phyloP scores from a whole-genome alignment of 805 yeast species.

The Nakazawaea peltata region DNA sequence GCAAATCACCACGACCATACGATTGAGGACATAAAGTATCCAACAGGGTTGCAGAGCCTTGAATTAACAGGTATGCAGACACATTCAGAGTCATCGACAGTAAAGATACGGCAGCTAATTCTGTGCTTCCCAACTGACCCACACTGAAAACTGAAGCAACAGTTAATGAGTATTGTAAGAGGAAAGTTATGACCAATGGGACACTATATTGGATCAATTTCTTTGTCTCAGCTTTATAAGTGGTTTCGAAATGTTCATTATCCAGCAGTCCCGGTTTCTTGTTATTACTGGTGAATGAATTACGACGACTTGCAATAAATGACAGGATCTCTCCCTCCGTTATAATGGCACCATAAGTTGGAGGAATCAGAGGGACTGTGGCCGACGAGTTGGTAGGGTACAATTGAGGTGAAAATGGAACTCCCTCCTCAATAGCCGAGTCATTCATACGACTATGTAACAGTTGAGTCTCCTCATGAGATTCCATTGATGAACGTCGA shows the following conservation, averaged over 20 bases:
- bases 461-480: background rate
- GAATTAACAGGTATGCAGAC: conserved; percentile 65
- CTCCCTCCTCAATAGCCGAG: background rate
- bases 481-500: conserved; percentile 1
- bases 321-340: conserved; percentile 27
- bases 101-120: conserved; percentile 68
- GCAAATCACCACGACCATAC: conserved; percentile 58
- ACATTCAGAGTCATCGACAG: conserved; percentile 77
- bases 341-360: conserved; percentile 15
- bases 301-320: conserved; percentile 30
- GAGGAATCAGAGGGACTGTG: conserved; percentile 8
- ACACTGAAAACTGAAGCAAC: conserved; percentile 74
- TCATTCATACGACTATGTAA: background rate
- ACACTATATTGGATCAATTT: conserved; percentile 33
- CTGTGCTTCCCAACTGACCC: conserved; percentile 63
- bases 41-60: conserved; percentile 71
- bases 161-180: conserved; percentile 64
- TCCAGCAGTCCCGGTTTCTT: background rate
- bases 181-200: conserved; percentile 60
- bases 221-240: conserved; percentile 27
- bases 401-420: conserved; percentile 8
- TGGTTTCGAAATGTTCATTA: conserved; percentile 26
- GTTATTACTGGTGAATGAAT: conserved; percentile 27
- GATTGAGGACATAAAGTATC: conserved; percentile 79
- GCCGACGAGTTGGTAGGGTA: conserved; percentile 8